Base-by-base conservation (phyloP, 495 filamentous ascomycete species). In the Penicillium soppii region DNA sequence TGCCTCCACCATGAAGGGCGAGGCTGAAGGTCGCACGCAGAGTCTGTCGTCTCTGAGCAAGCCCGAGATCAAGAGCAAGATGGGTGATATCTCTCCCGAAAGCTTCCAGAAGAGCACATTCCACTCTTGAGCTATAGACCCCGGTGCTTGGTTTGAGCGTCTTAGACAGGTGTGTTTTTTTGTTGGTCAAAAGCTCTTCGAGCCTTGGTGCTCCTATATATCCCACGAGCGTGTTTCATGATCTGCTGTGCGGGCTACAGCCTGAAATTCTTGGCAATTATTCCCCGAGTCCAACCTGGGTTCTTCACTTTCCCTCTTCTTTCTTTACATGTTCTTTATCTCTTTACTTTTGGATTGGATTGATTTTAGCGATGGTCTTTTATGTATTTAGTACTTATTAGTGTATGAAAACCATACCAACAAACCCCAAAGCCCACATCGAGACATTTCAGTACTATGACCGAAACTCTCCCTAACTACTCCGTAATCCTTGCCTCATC, bases 81-180 rank as follows among this genome's bases (percentile, higher is more conserved):
- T 74, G 65, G 76, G 74, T 19, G 71, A 95, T 63, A 86, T 94
- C 32, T 83, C 80, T 22, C 82, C 86, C 4, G 90, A 96, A 68
- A 91, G 87, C 64, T 95, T 96, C 70, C 89, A 95, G 66, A 92
- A 92, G 74, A 89, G 88, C 48, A 85, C 88, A 36, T 95, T 95
- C 68, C 88, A 89, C 70, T 70, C 72, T 25, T 76, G 51, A 73
- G 35, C 27, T 17, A 52, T 39, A 19, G 43, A 17, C 44, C 17
- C 17, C 3, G 30, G 30, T 53, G 45, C 45, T 33, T 42, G 13
- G 23, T 43, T 39, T 48, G 8, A 3, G 29, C 29, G 29, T 27
- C 4, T 4, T 32, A 32, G 29, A 32, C 4, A 3, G 4, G 19
- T 35, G 40, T 15, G 19, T 20, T 15, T 12, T 30, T 42, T 37